Conservation (phyloP, 2,329 filamentous ascomycete genomes). For the Penicillium carneum region DNA sequence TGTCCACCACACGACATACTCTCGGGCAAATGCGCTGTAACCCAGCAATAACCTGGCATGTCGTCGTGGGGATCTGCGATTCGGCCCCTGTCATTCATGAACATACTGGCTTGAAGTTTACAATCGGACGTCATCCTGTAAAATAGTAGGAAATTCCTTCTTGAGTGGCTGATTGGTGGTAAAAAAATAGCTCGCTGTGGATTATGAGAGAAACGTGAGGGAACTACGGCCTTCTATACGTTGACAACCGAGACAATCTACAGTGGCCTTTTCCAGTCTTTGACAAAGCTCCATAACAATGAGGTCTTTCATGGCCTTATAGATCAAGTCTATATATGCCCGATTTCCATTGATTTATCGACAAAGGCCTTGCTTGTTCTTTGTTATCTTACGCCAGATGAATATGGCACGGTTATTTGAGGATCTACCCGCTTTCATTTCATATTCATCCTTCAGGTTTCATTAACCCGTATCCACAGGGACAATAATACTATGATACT, state of each 20-base stretch:
- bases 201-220: conserved; percentile 3
- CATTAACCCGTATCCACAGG: neutral
- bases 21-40: conserved; percentile 9
- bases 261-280: neutral
- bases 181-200: neutral
- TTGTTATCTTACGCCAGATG: neutral
- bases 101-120: conserved; percentile 1
- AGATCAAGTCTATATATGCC: neutral
- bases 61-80: conserved; percentile 8
- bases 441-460: neutral
- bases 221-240: neutral
- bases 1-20: neutral
- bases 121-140: neutral
- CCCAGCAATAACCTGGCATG: neutral
- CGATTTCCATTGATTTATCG: no score
- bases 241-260: neutral
- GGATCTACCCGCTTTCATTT: neutral
- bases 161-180: neutral
- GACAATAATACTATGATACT: neutral
- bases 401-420: neutral
- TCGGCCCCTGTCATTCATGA: conserved; percentile 2
- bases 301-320: neutral
- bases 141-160: neutral
- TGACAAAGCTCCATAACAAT: neutral
- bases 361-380: neutral